Conservation (phyloP, 2,329 filamentous ascomycete genomes). For the Alternaria sp. region DNA sequence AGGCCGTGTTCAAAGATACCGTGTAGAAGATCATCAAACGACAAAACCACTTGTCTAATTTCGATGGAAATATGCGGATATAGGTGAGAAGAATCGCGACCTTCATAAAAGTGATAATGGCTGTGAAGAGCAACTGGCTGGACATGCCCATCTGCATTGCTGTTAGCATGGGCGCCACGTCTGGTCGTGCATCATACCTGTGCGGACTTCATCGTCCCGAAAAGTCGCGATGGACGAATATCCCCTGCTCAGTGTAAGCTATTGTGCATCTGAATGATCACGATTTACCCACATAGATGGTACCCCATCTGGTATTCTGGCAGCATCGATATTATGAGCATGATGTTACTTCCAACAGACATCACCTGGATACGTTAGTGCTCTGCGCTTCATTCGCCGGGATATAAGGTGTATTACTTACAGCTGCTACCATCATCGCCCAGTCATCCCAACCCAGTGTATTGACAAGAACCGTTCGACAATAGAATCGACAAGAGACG, state of each 20-base stretch:
- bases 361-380: constrained; percentile 17
- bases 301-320: constrained; percentile 41
- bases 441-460: constrained; percentile 43
- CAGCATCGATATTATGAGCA: constrained; percentile 37
- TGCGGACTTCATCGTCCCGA: constrained; percentile 27
- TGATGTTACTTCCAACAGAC: constrained; percentile 36
- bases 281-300: constrained; percentile 33
- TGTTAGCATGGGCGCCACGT: constrained; percentile 1
- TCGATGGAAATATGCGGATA: constrained; percentile 39
- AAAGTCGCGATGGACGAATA: constrained; percentile 24
- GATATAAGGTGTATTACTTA: constrained; percentile 11
- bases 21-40: constrained; percentile 35
- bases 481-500: constrained; percentile 35
- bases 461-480: constrained; percentile 34
- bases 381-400: too few species aligned
- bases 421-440: constrained; percentile 38
- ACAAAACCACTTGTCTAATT: constrained; percentile 42
- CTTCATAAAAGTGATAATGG: constrained; percentile 39
- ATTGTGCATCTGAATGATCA: background rate
- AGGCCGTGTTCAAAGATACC: constrained; percentile 25
- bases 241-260: constrained; percentile 29
- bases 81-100: constrained; percentile 36
- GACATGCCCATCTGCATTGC: constrained; percentile 33
- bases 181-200: constrained; percentile 20
- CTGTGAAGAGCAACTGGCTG: constrained; percentile 35